Percentiles rank a stretch among this genome's conserved stretches.
Evolutionary conservation across 768 basidiomycete species (phyloP).

Genomic region (Hericium erinaceus): DNA sequence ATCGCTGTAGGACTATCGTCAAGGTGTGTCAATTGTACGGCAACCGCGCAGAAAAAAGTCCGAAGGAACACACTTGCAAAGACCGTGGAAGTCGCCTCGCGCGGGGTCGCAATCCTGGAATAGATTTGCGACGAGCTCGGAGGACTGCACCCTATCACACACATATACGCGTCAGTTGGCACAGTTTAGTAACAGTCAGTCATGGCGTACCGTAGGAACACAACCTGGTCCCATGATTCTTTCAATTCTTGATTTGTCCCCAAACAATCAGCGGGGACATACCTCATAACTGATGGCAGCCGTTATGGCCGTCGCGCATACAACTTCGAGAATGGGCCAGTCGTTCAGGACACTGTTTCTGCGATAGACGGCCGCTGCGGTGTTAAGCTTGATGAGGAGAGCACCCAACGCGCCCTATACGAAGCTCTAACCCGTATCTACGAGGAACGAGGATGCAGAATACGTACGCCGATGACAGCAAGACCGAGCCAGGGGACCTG

Average conservation of each 20-base stretch:
- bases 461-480: slow-evolving; percentile 50
- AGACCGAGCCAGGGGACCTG: slow-evolving; percentile 67
- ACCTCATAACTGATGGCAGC: slow-evolving; percentile 66
- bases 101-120: slow-evolving; percentile 73
- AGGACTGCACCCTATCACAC: slow-evolving; percentile 49
- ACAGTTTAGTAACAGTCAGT: neutral
- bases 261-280: slow-evolving; percentile 13
- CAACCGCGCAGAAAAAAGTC: neutral
- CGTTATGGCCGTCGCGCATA: slow-evolving; percentile 52
- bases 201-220: slow-evolving; percentile 45
- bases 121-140: slow-evolving; percentile 75
- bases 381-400: slow-evolving; percentile 56
- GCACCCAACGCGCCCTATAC: slow-evolving; percentile 56
- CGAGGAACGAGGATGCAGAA: neutral
- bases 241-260: neutral
- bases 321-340: slow-evolving; percentile 60
- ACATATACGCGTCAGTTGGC: neutral
- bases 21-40: neutral
- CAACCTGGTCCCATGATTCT: slow-evolving; percentile 34
- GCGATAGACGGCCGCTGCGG: slow-evolving; percentile 53
- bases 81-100: slow-evolving; percentile 59
- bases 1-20: slow-evolving; percentile 47
- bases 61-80: slow-evolving; percentile 59
- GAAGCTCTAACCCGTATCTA: slow-evolving; percentile 1
- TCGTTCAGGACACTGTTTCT: slow-evolving; percentile 43